phyloP scores from a whole-genome alignment of 176 grass and related monocot species.

The Tuctoria greenei region DNA sequence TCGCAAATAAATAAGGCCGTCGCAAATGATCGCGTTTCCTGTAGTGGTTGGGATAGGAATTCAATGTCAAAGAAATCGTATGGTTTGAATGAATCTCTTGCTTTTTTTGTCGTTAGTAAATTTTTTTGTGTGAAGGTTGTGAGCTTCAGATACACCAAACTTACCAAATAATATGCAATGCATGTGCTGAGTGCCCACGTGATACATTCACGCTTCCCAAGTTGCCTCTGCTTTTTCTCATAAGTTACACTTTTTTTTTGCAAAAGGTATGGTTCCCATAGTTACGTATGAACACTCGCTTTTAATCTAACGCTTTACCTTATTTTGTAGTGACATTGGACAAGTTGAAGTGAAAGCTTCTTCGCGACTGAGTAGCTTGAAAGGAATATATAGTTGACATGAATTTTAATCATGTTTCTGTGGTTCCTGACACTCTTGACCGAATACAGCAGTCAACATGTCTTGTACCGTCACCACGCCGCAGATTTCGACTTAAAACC shows the following conservation, averaged over 20 bases:
- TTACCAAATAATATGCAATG: neutral
- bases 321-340: constrained; percentile 22
- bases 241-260: too few species aligned
- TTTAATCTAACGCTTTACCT: neutral
- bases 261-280: too few species aligned
- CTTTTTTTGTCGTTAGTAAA: neutral
- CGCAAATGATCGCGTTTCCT: too few species aligned
- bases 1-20: too few species aligned
- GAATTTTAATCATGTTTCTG: constrained; percentile 55
- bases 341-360: neutral
- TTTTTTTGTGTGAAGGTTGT: neutral
- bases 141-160: neutral
- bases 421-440: constrained; percentile 76
- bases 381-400: constrained; percentile 36
- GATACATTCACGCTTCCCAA: neutral
- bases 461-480: constrained; percentile 21
- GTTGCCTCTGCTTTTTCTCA: too few species aligned
- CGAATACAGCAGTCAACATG: constrained; percentile 38
- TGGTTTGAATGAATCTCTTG: neutral
- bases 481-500: constrained; percentile 25
- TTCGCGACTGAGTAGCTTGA: constrained; percentile 13
- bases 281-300: too few species aligned
- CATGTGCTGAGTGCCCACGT: neutral
- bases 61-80: too few species aligned
- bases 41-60: too few species aligned